phyloP scores from a whole-genome alignment of 345 rosid genomes.

The Citrus cavaleriei region DNA sequence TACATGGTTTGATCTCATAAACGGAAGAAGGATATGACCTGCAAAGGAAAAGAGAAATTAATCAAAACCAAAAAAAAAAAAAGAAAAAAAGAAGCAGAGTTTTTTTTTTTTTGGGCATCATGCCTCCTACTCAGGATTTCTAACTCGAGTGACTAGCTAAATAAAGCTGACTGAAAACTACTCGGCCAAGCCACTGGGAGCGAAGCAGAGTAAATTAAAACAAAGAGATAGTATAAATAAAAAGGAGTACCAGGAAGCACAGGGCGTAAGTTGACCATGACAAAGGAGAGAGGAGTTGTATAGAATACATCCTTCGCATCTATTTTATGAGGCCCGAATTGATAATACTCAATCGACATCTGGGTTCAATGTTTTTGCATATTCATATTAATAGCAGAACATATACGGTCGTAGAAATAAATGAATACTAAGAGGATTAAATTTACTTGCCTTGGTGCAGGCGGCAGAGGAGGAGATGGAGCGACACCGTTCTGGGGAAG shows the following conservation, averaged over 20 bases:
- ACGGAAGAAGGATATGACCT: conserved; percentile 91
- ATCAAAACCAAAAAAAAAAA: not conserved
- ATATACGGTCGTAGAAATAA: no score
- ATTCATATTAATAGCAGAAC: no score
- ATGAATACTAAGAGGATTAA: no score
- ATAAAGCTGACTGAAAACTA: no score
- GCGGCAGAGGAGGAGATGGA: not conserved
- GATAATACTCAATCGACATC: conserved; percentile 31
- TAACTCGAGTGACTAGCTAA: no score
- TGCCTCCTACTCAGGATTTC: no score
- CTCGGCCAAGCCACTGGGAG: no score
- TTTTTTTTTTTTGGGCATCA: no score
- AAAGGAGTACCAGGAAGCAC: conserved; percentile 57
- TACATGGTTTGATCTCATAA: not conserved
- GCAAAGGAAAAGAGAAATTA: conserved; percentile 25
- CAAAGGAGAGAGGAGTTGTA: conserved; percentile 63
- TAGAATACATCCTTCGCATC: conserved; percentile 75
- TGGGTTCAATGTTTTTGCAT: not conserved
- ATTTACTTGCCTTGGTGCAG: not conserved
- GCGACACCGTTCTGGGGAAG: not conserved
- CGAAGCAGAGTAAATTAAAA: not conserved
- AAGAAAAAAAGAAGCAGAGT: not conserved
- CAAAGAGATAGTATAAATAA: not conserved
- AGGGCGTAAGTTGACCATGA: conserved; percentile 93
- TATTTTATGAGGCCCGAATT: conserved; percentile 72